Evolutionary conservation across 2,329 filamentous ascomycete species (phyloP).

Genomic region (Colletotrichum lini): DNA sequence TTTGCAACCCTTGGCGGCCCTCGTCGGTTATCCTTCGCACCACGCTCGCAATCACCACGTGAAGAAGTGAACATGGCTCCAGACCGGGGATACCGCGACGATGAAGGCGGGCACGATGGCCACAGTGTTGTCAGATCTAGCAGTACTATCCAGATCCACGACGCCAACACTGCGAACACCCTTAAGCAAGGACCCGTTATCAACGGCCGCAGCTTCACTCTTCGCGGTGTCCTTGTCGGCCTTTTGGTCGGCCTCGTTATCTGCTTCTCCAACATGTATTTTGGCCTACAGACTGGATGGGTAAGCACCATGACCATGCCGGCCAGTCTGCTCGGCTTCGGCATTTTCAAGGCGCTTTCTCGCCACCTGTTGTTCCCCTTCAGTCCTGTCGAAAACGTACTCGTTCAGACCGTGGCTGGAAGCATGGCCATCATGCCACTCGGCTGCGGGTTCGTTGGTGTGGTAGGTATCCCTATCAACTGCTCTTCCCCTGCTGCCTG

Average conservation of each 20-base stretch:
- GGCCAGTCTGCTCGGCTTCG: constrained; percentile 92
- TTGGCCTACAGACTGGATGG: constrained; percentile 89
- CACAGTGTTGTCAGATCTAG: neutral
- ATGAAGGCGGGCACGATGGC: neutral
- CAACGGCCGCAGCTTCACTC: constrained; percentile 81
- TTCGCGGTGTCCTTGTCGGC: constrained; percentile 84
- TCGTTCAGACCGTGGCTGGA: constrained; percentile 96
- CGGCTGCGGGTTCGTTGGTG: constrained; percentile 94
- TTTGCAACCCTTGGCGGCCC: neutral
- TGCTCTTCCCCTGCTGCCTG: constrained; percentile 4
- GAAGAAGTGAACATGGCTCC: constrained; percentile 25
- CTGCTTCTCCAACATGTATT: constrained; percentile 98
- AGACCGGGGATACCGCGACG: constrained; percentile 16
- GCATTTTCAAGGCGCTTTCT: constrained; percentile 87
- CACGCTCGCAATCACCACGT: neutral
- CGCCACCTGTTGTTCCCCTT: constrained; percentile 85
- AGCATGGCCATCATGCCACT: constrained; percentile 97
- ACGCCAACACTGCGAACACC: neutral
- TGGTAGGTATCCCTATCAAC: constrained; percentile 62
- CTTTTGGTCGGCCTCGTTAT: constrained; percentile 90
- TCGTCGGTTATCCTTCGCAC: neutral
- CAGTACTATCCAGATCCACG: neutral
- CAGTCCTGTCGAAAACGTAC: constrained; percentile 94
- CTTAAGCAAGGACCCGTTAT: constrained; percentile 39
- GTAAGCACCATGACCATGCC: constrained; percentile 94